These are phyloP conservation scores for Fusarium compactum DNA, from an alignment of 2,329 filamentous ascomycete species.

Conservation along the genomic window DNA sequence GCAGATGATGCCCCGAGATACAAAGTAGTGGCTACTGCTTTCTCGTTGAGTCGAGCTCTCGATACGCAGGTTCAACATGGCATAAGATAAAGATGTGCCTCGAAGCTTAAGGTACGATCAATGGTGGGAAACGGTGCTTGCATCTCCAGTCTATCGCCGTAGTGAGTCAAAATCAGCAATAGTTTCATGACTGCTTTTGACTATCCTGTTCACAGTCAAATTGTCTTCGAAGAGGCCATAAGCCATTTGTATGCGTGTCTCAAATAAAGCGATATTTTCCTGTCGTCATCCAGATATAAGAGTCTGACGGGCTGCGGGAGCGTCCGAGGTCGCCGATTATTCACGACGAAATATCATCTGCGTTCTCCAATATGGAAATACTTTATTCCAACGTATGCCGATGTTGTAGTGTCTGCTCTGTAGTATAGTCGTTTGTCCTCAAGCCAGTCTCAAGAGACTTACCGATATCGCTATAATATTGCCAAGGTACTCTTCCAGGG, in stretches of 20 bases:
- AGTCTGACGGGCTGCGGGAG: constrained; percentile 60
- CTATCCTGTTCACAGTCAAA: not conserved
- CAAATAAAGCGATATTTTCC: not conserved
- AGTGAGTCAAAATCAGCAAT: not conserved
- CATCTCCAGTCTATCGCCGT: not conserved
- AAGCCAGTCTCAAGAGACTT: not conserved
- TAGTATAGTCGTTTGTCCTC: not conserved
- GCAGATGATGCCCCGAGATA: not conserved
- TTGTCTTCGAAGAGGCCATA: too few species aligned
- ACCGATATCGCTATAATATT: not conserved
- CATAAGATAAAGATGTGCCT: not conserved
- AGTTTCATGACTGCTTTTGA: rapidly evolving
- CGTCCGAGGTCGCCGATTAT: constrained; percentile 68
- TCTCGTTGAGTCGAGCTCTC: not conserved
- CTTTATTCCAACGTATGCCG: not conserved
- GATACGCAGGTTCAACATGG: not conserved
- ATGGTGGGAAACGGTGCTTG: not conserved
- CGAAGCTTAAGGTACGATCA: not conserved
- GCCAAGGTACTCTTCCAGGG: not conserved
- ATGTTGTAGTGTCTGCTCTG: too few species aligned
- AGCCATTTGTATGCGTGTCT: too few species aligned
- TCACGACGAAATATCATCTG: constrained; percentile 32
- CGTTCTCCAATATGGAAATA: not conserved
- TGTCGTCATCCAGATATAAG: not conserved
- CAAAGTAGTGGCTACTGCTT: rapidly evolving